phyloP scores from a whole-genome alignment of 805 yeast species.

The Zygosaccharomyces kombuchaensis region DNA sequence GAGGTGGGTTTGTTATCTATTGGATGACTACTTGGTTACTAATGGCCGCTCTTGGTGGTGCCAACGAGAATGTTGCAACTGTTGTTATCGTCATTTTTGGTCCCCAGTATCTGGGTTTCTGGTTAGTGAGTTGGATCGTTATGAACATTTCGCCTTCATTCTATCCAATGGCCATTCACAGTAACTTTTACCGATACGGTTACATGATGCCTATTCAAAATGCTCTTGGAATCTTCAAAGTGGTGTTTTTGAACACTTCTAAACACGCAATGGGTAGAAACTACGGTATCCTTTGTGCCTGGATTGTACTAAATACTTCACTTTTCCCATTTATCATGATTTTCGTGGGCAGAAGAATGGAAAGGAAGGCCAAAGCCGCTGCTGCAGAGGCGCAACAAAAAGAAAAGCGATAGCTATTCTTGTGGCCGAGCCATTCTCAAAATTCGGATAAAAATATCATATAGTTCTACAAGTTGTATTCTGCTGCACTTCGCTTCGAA shows the following conservation, averaged over 20 bases:
- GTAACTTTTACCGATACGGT: slow-evolving; percentile 58
- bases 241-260: slow-evolving; percentile 52
- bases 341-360: slow-evolving; percentile 39
- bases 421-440: too few relatives aligned
- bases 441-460: too few relatives aligned
- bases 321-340: slow-evolving; percentile 44
- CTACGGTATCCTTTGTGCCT: slow-evolving; percentile 53
- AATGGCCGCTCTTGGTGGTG: slow-evolving; percentile 73
- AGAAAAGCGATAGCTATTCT: neutral
- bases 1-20: slow-evolving; percentile 64
- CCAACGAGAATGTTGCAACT: slow-evolving; percentile 61
- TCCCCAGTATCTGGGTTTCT: slow-evolving; percentile 67
- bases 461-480: too few relatives aligned
- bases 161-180: slow-evolving; percentile 55
- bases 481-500: too few relatives aligned
- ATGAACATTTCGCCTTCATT: slow-evolving; percentile 66
- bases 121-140: slow-evolving; percentile 70
- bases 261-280: slow-evolving; percentile 57
- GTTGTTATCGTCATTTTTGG: slow-evolving; percentile 42
- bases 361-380: slow-evolving; percentile 25
- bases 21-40: slow-evolving; percentile 69
- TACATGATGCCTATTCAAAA: slow-evolving; percentile 68
- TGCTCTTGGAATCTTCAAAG: slow-evolving; percentile 56
- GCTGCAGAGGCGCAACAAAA: neutral
- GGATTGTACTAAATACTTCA: slow-evolving; percentile 51